Percentiles rank a stretch among this genome's conserved stretches.
These are phyloP conservation scores for Epipyxis sp. DNA, from an alignment of 108 stramenopile species.

Conservation along the genomic window DNA sequence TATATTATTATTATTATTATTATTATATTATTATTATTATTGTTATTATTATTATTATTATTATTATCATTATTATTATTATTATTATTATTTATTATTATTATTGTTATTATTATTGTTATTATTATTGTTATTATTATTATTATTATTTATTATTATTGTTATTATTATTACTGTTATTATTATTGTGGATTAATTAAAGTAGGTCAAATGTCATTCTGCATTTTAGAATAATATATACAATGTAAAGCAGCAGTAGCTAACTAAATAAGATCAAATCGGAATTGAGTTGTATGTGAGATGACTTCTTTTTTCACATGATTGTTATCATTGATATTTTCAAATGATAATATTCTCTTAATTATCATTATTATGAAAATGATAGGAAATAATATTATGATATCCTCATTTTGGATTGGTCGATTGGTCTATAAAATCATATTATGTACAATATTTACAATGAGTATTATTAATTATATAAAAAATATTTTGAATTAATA, in stretches of 20 bases:
- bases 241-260: too few relatives aligned
- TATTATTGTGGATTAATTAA: neutral
- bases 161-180: neutral
- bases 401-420: neutral
- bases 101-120: neutral
- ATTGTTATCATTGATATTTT: neutral
- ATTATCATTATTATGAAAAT: neutral
- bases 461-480: neutral
- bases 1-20: neutral
- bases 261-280: neutral
- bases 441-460: neutral
- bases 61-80: neutral
- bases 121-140: too few relatives aligned
- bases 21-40: neutral
- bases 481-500: neutral
- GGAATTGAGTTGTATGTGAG: neutral
- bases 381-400: neutral
- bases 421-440: neutral
- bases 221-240: too few relatives aligned
- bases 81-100: neutral
- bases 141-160: neutral
- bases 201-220: neutral
- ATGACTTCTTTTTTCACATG: neutral
- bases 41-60: neutral
- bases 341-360: neutral